Conservation (phyloP, 345 rosid species). For the Mallotus nudiflorus region DNA sequence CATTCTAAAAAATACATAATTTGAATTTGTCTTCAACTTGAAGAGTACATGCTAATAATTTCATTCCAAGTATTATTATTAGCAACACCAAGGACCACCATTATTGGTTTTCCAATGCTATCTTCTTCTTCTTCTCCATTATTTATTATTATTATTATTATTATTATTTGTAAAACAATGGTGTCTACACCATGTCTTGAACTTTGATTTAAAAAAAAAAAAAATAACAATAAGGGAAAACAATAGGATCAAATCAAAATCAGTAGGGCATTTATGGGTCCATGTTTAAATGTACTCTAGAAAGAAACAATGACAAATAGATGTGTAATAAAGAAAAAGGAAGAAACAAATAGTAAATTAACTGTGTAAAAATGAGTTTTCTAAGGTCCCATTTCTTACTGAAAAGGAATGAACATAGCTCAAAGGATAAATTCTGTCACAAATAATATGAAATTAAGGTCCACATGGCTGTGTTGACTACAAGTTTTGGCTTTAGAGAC, state of each 20-base stretch:
- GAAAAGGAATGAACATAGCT: background rate
- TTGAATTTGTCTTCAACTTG: background rate
- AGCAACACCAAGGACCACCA: background rate
- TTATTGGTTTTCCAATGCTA: background rate
- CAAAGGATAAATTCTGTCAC: background rate
- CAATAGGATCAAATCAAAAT: slow-evolving; percentile 1
- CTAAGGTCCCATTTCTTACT: slow-evolving; percentile 5
- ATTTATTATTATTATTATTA: too few relatives aligned
- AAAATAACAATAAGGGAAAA: background rate
- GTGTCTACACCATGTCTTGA: background rate
- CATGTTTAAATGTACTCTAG: slow-evolving; percentile 1
- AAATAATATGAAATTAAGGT: background rate
- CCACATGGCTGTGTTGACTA: background rate
- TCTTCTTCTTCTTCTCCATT: too few relatives aligned
- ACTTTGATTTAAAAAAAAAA: background rate
- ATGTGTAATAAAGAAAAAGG: background rate
- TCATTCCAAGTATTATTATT: slow-evolving; percentile 2
- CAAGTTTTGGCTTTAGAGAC: background rate
- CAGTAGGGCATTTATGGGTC: slow-evolving; percentile 8
- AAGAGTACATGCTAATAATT: background rate
- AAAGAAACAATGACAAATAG: background rate
- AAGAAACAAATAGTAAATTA: background rate
- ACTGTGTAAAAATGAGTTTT: background rate
- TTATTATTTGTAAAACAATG: background rate
- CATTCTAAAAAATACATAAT: background rate